Base-by-base conservation (phyloP, 176 grass and related monocot species). In the Puya raimondii region DNA sequence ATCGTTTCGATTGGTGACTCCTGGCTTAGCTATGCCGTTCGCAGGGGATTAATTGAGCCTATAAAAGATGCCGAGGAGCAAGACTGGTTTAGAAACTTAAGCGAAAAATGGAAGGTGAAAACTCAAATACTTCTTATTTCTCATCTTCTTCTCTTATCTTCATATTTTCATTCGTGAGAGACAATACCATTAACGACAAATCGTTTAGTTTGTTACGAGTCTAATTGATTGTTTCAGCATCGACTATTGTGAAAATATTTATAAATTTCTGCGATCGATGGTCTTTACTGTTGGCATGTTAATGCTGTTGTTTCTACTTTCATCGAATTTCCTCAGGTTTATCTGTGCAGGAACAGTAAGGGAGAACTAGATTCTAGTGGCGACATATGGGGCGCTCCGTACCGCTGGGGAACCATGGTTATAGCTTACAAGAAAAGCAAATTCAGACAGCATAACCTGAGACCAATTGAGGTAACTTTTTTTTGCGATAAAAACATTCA, bases 361-460 rank as follows among this genome's bases (percentile, higher is more conserved):
- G 94, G 94, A 74, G 89, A 97, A 14, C 69, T 84, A 26, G 89
- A 97, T 88, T 70, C 94, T 69, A 85, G 82, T 75, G 94, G 94
- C 27, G 56, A 53, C 53, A 68, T 92, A 83, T 90, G 86, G 84
- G 94, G 77, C 9, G 79, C 71, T 79, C 94, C 94, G 27, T 97
- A 97, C 50, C 78, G 89, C 72, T 97, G 86, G 86, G 89, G 94
- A 70, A 88, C 87, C 0, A 48, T 97, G 75, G 84, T 87, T 72
- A 97, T 97, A 83, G 89, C 89, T 13, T 97, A 97, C 84, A 97
- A 92, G 81, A 92, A 88, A 86, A 85, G 80, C 54, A 90, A 90
- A 80, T 97, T 97, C 64, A 88, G 64, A 74, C 83, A 82, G 66
- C 86, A 92, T 50, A 92, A 90, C 69, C 53, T 97, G 69, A 86